Conservation (phyloP, 1,284 basidiomycete species). For the Austropuccinia psidii region DNA sequence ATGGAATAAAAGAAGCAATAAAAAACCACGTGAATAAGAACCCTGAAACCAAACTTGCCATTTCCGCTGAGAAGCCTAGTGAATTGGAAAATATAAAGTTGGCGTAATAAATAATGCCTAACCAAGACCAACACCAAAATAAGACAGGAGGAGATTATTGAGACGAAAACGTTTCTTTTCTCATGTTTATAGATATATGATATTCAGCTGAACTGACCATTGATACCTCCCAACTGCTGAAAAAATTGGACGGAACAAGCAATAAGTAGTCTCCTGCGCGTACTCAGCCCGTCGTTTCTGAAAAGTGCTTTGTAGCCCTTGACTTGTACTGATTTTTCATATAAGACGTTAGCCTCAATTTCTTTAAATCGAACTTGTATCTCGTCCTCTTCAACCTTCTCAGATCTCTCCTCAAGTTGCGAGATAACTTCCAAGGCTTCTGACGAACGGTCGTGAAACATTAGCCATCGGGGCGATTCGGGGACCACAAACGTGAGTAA, state of each 20-base stretch:
- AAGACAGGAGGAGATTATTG: background rate
- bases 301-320: conserved; percentile 45
- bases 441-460: conserved; percentile 41
- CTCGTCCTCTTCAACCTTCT: conserved; percentile 39
- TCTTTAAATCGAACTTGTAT: conserved; percentile 41
- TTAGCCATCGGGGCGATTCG: conserved; percentile 46
- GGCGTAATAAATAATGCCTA: conserved; percentile 43
- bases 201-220: conserved; percentile 37
- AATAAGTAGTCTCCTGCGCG: conserved; percentile 45
- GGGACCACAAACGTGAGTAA: conserved; percentile 41
- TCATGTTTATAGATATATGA: no score
- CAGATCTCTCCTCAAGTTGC: conserved; percentile 40
- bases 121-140: background rate
- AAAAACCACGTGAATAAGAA: conserved; percentile 46
- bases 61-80: conserved; percentile 27
- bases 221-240: conserved; percentile 48
- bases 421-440: conserved; percentile 42
- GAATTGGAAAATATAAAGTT: conserved; percentile 40
- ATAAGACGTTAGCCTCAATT: conserved; percentile 42
- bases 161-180: background rate
- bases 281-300: conserved; percentile 43
- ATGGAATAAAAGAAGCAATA: conserved; percentile 36
- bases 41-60: conserved; percentile 43
- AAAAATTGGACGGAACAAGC: conserved; percentile 47
- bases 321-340: conserved; percentile 42